Percentiles rank a stretch among this genome's conserved stretches.
These are phyloP conservation scores for Coleophoma cylindrospora DNA, from an alignment of 2,329 filamentous ascomycete species.

Conservation along the genomic window DNA sequence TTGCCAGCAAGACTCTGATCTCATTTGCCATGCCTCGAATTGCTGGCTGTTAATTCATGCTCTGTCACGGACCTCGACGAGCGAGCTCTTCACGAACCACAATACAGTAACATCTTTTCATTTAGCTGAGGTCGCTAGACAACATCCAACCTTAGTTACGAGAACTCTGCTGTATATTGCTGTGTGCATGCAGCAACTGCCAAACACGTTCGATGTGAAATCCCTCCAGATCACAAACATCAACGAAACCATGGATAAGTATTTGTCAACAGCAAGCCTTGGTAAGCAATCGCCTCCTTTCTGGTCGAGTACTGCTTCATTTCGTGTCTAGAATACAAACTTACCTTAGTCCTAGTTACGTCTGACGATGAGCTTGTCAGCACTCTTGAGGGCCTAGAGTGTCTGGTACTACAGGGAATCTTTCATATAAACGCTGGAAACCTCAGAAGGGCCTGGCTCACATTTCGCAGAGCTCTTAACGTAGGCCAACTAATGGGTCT, in stretches of 20 bases:
- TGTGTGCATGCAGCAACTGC: constrained; percentile 23
- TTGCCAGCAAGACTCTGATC: constrained; percentile 19
- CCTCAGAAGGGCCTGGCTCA: constrained; percentile 43
- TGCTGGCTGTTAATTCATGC: constrained; percentile 21
- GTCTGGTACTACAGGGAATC: constrained; percentile 42
- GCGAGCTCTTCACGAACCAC: constrained; percentile 2
- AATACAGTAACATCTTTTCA: constrained; percentile 10
- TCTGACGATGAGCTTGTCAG: constrained; percentile 37
- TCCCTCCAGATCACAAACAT: constrained; percentile 13
- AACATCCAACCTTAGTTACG: constrained; percentile 19
- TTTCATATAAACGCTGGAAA: constrained; percentile 42
- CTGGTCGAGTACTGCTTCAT: not conserved
- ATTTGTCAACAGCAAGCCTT: constrained; percentile 10
- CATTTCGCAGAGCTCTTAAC: constrained; percentile 40
- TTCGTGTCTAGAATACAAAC: constrained; percentile 27
- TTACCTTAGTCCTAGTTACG: constrained; percentile 30
- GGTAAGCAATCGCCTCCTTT: too few relatives aligned
- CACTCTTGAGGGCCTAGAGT: constrained; percentile 46
- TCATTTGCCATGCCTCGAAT: constrained; percentile 15
- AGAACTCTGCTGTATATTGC: constrained; percentile 21
- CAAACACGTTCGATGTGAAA: constrained; percentile 15
- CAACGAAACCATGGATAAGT: constrained; percentile 18
- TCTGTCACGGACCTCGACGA: constrained; percentile 6
- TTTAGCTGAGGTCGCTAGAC: constrained; percentile 14
- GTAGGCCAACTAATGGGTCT: constrained; percentile 45